phyloP scores from a whole-genome alignment of 108 stramenopile genomes.

The Nitzschia palea region DNA sequence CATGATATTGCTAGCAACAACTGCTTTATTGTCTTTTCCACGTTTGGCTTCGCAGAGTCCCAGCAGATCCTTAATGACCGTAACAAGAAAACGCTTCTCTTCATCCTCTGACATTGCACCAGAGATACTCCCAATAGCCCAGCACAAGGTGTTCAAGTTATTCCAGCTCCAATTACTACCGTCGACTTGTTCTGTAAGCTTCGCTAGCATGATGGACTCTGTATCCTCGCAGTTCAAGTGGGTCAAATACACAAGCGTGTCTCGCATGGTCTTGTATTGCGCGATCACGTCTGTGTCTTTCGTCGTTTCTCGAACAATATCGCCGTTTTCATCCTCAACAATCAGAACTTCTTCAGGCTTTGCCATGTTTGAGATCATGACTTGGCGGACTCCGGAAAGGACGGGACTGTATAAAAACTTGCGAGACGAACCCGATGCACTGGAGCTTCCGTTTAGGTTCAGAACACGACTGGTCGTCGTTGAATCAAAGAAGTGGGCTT shows the following conservation, averaged over 20 bases:
- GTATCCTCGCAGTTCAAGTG: constrained; percentile 98
- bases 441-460: constrained; percentile 49
- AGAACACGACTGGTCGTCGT: constrained; percentile 43
- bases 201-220: constrained; percentile 96
- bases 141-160: constrained; percentile 98
- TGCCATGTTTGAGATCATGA: constrained; percentile 98
- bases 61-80: constrained; percentile 98
- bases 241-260: constrained; percentile 97
- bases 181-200: constrained; percentile 95
- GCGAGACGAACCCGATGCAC: constrained; percentile 39
- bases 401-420: constrained; percentile 87
- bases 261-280: constrained; percentile 99
- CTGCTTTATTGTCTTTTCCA: constrained; percentile 99
- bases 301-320: constrained; percentile 95
- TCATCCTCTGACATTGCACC: constrained; percentile 99
- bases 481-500: constrained; percentile 31
- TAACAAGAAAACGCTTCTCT: constrained; percentile 99
- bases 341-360: constrained; percentile 99
- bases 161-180: constrained; percentile 91
- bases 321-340: constrained; percentile 98
- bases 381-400: constrained; percentile 88
- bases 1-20: constrained; percentile 99
- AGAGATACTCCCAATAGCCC: constrained; percentile 98
- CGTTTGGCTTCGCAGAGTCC: constrained; percentile 95
- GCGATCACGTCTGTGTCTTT: constrained; percentile 99